Base-by-base conservation (phyloP, 345 rosid genomes). In the Rubroshorea leprosula region DNA sequence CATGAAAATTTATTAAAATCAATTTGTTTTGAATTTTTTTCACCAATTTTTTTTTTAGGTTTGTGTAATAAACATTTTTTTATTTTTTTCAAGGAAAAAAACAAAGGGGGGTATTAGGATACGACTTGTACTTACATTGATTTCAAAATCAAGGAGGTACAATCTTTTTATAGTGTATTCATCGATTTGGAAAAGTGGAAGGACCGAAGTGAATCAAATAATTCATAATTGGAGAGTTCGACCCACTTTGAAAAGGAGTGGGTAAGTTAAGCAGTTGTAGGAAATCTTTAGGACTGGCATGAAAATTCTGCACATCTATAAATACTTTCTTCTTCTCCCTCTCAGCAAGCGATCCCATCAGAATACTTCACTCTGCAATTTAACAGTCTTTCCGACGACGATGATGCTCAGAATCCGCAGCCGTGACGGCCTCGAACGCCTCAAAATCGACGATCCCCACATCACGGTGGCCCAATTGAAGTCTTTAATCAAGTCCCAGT, bases 391-490 rank as follows among this genome's bases (percentile, higher is more conserved):
- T n/a, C 47, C 17, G 47, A 14, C 20, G 57, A 65, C 26, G 75
- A 85, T 87, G 96, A 73, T 89, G 85, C 82, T 93, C 21, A 71
- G 99, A 71, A 83, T 93, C 68, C 85, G 97, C 53, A 89, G 97
- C 69, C 72, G 99, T 55, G 99, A 93, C 70, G 99, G 99, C 62
- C 78, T 89, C 11, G 99, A 93, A 73, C 83, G 99, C 41, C 80
- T 93, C 64, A 68, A 73, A 11, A 54, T 83, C 54, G 90, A 83
- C 17, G 74, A 68, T 63, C 58, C 84, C 15, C 62, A 74, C 54
- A 62, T 75, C 55, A 82, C 92, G 8, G 62, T 89, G 19, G 67
- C 80, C 38, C 82, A 83, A 27, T 89, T 93, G 57, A 85, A 79
- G 80, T 57, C 90, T 79, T 77, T 80, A 66, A 93, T 93, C 50